A percentile compares a stretch with the other conserved stretches of the same genome.
Evolutionary conservation across 139 green algal genomes (phyloP).

Genomic region (Zygnema circumcarinatum): DNA sequence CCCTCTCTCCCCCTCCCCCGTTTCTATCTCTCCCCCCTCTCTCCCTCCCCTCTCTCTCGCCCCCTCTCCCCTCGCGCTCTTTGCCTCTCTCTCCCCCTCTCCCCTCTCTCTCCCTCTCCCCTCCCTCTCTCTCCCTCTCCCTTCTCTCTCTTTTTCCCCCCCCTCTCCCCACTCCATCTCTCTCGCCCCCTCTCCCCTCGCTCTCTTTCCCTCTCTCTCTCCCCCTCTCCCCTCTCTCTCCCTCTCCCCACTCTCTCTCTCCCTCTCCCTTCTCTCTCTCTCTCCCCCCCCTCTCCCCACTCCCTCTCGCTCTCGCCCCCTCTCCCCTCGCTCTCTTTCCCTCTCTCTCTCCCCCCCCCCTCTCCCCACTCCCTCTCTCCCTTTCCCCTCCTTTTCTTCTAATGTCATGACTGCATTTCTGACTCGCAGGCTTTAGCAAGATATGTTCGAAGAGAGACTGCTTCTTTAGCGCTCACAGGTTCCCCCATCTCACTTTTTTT

Average conservation of each 20-base stretch:
- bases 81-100: no score
- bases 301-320: neutral
- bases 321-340: neutral
- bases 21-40: neutral
- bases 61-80: no score
- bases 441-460: conserved; percentile 16
- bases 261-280: neutral
- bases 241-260: neutral
- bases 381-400: neutral
- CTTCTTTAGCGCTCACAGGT: conserved; percentile 28
- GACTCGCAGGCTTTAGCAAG: neutral
- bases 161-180: neutral
- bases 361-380: no score
- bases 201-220: neutral
- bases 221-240: neutral
- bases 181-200: no score
- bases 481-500: no score
- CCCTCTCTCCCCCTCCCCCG: no score
- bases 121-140: neutral
- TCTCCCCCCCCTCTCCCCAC: no score
- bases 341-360: no score
- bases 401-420: neutral
- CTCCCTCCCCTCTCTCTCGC: no score
- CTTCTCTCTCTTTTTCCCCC: neutral
- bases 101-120: neutral